Conservation (phyloP, 768 basidiomycete genomes). For the Rhodocollybia butyracea region DNA sequence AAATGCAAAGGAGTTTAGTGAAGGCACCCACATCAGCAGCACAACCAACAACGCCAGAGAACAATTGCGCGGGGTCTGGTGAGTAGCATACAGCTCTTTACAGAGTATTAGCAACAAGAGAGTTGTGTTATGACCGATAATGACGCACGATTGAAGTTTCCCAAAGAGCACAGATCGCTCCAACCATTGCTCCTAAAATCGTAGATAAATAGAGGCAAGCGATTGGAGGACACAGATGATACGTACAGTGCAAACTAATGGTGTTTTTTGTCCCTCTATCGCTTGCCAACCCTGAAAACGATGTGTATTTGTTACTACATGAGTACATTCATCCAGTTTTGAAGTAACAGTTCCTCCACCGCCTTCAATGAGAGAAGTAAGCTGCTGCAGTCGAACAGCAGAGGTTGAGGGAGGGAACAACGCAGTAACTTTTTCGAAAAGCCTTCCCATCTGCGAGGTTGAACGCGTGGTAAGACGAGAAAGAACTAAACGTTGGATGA, state of each 20-base stretch:
- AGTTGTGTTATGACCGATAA: not conserved
- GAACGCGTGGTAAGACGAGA: not conserved
- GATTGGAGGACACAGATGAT: slow-evolving; percentile 1
- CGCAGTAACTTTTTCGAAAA: slow-evolving; percentile 44
- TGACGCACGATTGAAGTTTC: slow-evolving; percentile 51
- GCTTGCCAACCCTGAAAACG: slow-evolving; percentile 54
- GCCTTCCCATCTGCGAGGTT: not conserved
- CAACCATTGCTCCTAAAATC: slow-evolving; percentile 59
- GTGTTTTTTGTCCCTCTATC: slow-evolving; percentile 24
- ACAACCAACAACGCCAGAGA: slow-evolving; percentile 79
- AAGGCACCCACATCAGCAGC: slow-evolving; percentile 53
- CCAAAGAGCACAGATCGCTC: slow-evolving; percentile 60
- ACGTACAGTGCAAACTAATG: slow-evolving; percentile 37
- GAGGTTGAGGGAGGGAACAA: slow-evolving; percentile 49
- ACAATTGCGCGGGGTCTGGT: slow-evolving; percentile 71
- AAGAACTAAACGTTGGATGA: no score
- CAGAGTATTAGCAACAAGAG: not conserved
- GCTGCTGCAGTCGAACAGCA: slow-evolving; percentile 35
- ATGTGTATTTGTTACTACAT: slow-evolving; percentile 55
- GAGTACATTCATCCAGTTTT: slow-evolving; percentile 38
- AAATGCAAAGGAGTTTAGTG: not conserved
- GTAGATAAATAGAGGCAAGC: not conserved
- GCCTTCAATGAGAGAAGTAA: slow-evolving; percentile 43
- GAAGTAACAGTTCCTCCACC: slow-evolving; percentile 45
- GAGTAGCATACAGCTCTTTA: slow-evolving; percentile 62